A percentile compares a stretch with the other conserved stretches of the same genome.
These are phyloP conservation scores for Chlamydomonas incerta DNA, from an alignment of 139 green algal species.

Conservation along the genomic window DNA sequence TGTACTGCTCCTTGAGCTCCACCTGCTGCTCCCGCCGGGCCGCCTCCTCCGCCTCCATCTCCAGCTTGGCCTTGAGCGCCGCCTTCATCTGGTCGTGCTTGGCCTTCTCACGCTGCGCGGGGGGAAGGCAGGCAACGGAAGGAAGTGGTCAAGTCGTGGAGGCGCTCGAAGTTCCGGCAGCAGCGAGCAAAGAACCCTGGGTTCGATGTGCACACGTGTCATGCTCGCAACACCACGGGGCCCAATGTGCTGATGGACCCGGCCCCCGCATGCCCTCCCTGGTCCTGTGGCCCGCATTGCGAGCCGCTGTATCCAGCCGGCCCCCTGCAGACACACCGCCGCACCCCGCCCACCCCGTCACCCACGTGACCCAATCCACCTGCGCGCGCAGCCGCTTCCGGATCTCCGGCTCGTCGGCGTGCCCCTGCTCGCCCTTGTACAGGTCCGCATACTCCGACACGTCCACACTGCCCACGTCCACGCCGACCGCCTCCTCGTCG, in stretches of 20 bases:
- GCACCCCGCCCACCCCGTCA: not conserved
- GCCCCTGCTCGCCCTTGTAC: constrained; percentile 38
- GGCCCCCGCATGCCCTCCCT: no score
- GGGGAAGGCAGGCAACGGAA: no score
- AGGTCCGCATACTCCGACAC: constrained; percentile 41
- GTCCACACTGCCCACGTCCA: constrained; percentile 5
- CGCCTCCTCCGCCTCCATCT: constrained; percentile 68
- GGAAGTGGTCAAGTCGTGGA: not conserved
- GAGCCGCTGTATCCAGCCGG: no score
- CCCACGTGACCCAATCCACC: not conserved
- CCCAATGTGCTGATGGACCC: no score
- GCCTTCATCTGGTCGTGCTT: constrained; percentile 68
- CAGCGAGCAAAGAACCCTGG: no score
- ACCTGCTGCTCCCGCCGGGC: constrained; percentile 66
- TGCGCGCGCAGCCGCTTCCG: constrained; percentile 37
- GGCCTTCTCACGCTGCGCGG: constrained; percentile 54
- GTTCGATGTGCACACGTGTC: no score
- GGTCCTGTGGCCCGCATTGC: no score
- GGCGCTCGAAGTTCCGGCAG: no score
- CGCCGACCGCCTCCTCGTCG: not conserved
- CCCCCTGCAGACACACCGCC: no score
- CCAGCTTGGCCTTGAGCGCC: constrained; percentile 56
- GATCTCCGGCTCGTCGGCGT: constrained; percentile 57
- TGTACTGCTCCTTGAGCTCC: constrained; percentile 67
- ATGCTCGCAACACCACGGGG: no score